A percentile compares a stretch with the other conserved stretches of the same genome.
These are phyloP conservation scores for Capsicum rhomboideum DNA, from an alignment of 257 asterid species.

Conservation along the genomic window DNA sequence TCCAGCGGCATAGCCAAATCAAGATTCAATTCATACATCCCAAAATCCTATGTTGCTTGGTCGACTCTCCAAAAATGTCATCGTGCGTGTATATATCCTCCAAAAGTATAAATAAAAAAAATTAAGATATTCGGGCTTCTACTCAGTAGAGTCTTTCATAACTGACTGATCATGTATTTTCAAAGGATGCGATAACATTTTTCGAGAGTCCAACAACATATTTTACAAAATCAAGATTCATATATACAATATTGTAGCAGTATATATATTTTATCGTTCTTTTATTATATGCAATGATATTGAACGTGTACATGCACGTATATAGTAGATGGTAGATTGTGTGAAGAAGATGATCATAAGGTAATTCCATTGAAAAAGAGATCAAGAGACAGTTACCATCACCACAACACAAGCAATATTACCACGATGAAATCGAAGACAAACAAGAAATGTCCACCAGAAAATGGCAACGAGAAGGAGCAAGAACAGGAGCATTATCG, in stretches of 20 bases:
- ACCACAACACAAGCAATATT: neutral
- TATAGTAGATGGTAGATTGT: conserved; percentile 8
- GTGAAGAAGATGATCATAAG: conserved; percentile 26
- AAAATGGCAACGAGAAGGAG: neutral
- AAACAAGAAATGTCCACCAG: conserved; percentile 36
- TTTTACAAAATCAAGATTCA: neutral
- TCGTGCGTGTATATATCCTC: neutral
- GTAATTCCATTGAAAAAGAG: conserved; percentile 53
- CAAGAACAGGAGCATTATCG: neutral
- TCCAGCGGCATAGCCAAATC: neutral
- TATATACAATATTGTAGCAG: neutral
- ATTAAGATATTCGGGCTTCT: neutral
- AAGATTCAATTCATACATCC: neutral
- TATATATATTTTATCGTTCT: neutral
- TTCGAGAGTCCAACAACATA: neutral
- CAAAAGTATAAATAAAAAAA: neutral
- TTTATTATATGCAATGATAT: neutral
- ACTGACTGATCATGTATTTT: too few relatives aligned
- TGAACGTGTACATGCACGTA: neutral
- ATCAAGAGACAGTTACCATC: conserved; percentile 11
- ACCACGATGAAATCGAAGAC: conserved; percentile 46
- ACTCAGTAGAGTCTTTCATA: too few relatives aligned
- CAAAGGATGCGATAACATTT: neutral
- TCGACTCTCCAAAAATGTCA: neutral
- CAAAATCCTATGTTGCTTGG: neutral